Base-by-base conservation (phyloP, 495 filamentous ascomycete species). In the Clavariopsis aquatica region DNA sequence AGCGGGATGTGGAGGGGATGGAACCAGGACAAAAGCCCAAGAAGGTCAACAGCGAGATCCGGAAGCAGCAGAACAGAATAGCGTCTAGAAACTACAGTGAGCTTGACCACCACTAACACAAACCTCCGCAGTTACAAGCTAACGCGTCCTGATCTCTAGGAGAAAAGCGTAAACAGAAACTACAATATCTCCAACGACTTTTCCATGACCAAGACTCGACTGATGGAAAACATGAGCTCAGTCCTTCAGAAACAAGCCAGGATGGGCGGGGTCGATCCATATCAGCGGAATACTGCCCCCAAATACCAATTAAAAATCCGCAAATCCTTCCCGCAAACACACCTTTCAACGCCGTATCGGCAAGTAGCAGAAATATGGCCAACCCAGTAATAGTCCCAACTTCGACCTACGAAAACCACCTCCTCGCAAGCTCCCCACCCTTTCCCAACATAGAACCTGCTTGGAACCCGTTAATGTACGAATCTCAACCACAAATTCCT, bases 11-110 rank as follows among this genome's bases (percentile, higher is more conserved):
- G 22, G 56, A 66, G 12, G 27, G 19, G 1, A 1, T 22, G n/a
- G 56, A 60, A 17, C 19, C 57, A 36, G 58, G 64, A n/a, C 49
- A 67, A 52, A 67, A 62, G 36, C 64, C 64, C 2, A 67, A 57
- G 52, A 67, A 67, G 47, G 64, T 57, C 31, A 67, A 67, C 26
- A 67, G 64, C 51, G 64, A 67, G 45, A 46, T 62, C 43, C 57
- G 64, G 23, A 67, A 67, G 47, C 64, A 67, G 46, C 64, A 67
- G 28, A 67, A 67, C 49, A 62, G 64, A 59, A 67, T 67, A 49
- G 64, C 64, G 8, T 67, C 64, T 38, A 67, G 64, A 31, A 67
- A 67, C 52, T 67, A 67, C 28, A 49, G 64, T 67, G 36, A 29
- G 64, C 53, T 31, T 43, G 10, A 15, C 43, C 20, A 19, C 3